These are phyloP conservation scores for Claviceps monticola DNA, from an alignment of 2,329 filamentous ascomycete genomes.

Conservation along the genomic window DNA sequence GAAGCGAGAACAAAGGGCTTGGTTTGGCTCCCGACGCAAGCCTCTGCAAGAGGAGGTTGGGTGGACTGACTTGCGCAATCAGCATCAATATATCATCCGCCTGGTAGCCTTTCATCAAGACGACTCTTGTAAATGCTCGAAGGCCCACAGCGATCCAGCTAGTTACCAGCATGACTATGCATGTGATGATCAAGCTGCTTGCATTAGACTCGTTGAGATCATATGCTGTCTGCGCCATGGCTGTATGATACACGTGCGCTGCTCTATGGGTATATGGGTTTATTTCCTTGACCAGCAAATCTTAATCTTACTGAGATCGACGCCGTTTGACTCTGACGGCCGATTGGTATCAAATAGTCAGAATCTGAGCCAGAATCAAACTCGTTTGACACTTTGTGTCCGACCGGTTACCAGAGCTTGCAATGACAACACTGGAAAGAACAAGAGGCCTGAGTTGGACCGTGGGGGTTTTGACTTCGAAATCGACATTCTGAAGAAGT, in stretches of 20 bases:
- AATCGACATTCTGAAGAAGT: background rate
- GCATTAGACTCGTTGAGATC: slow-evolving; percentile 27
- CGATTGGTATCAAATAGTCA: too few species aligned
- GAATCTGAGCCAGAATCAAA: too few species aligned
- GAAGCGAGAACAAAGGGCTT: background rate
- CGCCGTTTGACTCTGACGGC: too few species aligned
- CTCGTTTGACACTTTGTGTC: too few species aligned
- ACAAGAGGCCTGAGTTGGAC: too few species aligned
- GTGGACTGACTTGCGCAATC: slow-evolving; percentile 26
- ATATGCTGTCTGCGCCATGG: slow-evolving; percentile 17
- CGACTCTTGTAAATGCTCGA: slow-evolving; percentile 28
- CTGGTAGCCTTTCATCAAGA: slow-evolving; percentile 31
- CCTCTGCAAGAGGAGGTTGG: background rate
- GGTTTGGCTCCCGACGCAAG: background rate
- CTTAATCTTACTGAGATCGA: too few species aligned
- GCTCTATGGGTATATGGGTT: background rate
- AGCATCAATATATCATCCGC: slow-evolving; percentile 41
- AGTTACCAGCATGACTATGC: slow-evolving; percentile 22
- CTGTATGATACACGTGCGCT: background rate
- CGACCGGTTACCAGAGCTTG: too few species aligned
- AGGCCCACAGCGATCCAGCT: slow-evolving; percentile 29
- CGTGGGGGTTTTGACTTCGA: too few species aligned
- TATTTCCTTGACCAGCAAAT: too few species aligned
- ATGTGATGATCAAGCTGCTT: slow-evolving; percentile 21
- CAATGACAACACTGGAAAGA: too few species aligned